Evolutionary conservation across 768 basidiomycete genomes (phyloP).

Genomic region (Hemileccinum rubropunctum): DNA sequence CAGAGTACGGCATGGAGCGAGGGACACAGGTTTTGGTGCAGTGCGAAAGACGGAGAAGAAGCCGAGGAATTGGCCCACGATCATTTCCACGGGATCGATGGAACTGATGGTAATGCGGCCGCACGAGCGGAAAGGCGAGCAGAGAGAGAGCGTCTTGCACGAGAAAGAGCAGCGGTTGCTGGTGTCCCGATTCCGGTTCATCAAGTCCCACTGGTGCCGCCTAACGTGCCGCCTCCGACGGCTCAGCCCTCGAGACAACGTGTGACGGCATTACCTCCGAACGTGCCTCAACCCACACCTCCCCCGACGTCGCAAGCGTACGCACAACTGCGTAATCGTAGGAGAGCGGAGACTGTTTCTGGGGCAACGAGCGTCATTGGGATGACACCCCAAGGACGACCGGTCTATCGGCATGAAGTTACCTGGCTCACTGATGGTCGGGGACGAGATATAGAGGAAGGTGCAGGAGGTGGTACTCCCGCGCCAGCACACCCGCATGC

Average conservation of each 20-base stretch:
- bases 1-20: constrained; percentile 96
- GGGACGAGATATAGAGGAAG: constrained; percentile 19
- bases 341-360: constrained; percentile 34
- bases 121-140: constrained; percentile 35
- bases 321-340: constrained; percentile 26
- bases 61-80: constrained; percentile 33
- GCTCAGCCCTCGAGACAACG: constrained; percentile 26
- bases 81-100: constrained; percentile 14
- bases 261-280: constrained; percentile 28
- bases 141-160: constrained; percentile 34
- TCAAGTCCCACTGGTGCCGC: constrained; percentile 12
- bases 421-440: constrained; percentile 25
- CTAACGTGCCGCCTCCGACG: constrained; percentile 14
- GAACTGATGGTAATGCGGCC: constrained; percentile 7
- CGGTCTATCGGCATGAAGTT: constrained; percentile 29
- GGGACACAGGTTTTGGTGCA: constrained; percentile 95
- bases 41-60: constrained; percentile 56
- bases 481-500: constrained; percentile 20
- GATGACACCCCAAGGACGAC: constrained; percentile 27
- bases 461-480: constrained; percentile 13
- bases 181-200: constrained; percentile 12
- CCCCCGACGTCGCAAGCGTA: constrained; percentile 17
- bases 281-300: constrained; percentile 22
- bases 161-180: constrained; percentile 22
- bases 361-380: constrained; percentile 27